A percentile compares a stretch with the other conserved stretches of the same genome.
These are phyloP conservation scores for Syzygium jambos DNA, from an alignment of 345 rosid species.

Conservation along the genomic window DNA sequence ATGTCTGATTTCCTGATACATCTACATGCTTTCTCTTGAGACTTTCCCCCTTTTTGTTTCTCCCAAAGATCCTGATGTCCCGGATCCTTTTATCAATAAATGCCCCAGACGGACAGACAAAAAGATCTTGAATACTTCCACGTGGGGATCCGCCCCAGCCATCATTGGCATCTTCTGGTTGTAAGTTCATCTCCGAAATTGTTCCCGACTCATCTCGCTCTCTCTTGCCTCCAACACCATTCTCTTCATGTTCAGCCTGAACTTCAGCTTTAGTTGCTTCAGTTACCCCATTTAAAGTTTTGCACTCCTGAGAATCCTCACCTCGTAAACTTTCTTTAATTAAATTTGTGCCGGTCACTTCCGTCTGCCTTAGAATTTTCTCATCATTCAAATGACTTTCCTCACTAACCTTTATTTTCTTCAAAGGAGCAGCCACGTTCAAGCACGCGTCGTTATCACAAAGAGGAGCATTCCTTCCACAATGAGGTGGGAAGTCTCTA, in stretches of 20 bases:
- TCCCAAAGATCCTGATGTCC: constrained; percentile 4
- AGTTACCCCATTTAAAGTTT: background rate
- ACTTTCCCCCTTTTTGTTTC: constrained; percentile 4
- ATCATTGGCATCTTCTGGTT: constrained; percentile 1
- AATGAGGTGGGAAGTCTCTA: constrained; percentile 46
- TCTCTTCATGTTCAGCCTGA: constrained; percentile 7
- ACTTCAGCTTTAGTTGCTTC: background rate
- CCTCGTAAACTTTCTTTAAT: constrained; percentile 3
- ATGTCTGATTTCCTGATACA: constrained; percentile 1
- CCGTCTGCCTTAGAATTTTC: background rate
- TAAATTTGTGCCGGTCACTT: constrained; percentile 10
- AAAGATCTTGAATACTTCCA: constrained; percentile 10
- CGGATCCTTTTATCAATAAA: background rate
- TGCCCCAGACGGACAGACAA: background rate
- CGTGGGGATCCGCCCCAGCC: background rate
- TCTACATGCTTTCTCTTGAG: constrained; percentile 7
- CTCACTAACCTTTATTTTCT: constrained; percentile 4
- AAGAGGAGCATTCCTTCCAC: constrained; percentile 32
- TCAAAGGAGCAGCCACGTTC: background rate
- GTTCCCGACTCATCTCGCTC: constrained; percentile 5
- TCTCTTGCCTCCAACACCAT: constrained; percentile 1
- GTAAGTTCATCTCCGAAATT: constrained; percentile 5
- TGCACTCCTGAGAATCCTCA: constrained; percentile 5
- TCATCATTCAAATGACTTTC: constrained; percentile 6
- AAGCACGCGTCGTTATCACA: constrained; percentile 3